Conservation (phyloP, 495 filamentous ascomycete species). For the Neurospora africana region DNA sequence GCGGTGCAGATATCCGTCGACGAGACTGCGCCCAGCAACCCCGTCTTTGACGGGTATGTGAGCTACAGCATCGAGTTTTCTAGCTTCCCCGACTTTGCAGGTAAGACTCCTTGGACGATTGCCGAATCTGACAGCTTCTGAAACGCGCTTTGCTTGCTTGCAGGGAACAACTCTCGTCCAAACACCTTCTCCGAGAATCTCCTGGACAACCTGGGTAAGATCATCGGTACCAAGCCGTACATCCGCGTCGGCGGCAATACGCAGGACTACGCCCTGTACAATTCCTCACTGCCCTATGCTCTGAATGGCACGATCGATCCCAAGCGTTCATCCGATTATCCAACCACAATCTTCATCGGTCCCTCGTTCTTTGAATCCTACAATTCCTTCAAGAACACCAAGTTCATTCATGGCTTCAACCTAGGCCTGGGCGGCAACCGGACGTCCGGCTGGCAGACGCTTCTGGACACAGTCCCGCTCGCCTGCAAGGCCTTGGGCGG, state of each 20-base stretch:
- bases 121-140: background rate
- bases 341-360: slow-evolving; percentile 50
- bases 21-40: slow-evolving; percentile 13
- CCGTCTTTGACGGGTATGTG: slow-evolving; percentile 42
- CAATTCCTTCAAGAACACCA: slow-evolving; percentile 42
- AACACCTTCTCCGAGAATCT: slow-evolving; percentile 50
- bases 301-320: slow-evolving; percentile 45
- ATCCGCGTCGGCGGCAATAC: slow-evolving; percentile 54
- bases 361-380: slow-evolving; percentile 59
- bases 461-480: slow-evolving; percentile 44
- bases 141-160: background rate
- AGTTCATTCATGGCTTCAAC: slow-evolving; percentile 57
- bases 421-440: slow-evolving; percentile 46
- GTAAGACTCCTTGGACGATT: slow-evolving; percentile 26
- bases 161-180: slow-evolving; percentile 39
- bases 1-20: slow-evolving; percentile 4
- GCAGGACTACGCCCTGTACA: slow-evolving; percentile 52
- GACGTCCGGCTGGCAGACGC: slow-evolving; percentile 37
- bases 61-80: slow-evolving; percentile 52
- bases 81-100: slow-evolving; percentile 53
- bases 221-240: slow-evolving; percentile 43
- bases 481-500: slow-evolving; percentile 48
- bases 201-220: slow-evolving; percentile 37
- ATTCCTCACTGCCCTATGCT: slow-evolving; percentile 40
- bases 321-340: slow-evolving; percentile 46